Base-by-base conservation (phyloP, 1,284 basidiomycete genomes). In the Cutaneotrichosporon sp. region DNA sequence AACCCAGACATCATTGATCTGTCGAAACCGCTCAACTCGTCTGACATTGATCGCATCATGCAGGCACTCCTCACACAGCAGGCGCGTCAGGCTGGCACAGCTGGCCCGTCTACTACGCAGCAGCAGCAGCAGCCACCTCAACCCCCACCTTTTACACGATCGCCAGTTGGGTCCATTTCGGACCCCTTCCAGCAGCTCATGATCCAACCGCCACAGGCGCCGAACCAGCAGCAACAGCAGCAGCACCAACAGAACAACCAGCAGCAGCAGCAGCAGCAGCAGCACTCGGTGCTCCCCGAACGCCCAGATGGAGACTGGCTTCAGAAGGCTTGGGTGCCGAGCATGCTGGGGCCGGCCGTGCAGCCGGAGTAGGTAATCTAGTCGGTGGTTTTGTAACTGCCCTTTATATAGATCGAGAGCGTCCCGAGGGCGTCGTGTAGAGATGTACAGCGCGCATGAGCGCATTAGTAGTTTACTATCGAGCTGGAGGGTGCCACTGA, bases 21-120 rank as follows among this genome's bases (percentile, higher is more conserved):
- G 8, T 70, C 69, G 4, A 72, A 73, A 55, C 71, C 71, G 4
- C 63, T 73, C 35, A 65, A 73, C 60, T 58, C 69, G 13, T 52
- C 49, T 8, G 67, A 68, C 38, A 58, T 72, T 8, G 62, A 66
- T 38, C 65, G 66, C 30, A 73, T 73, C 44, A 59, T 73, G 47
- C 55, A 61, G 26, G 69, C 69, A 7, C 56, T 73, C 51, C 56
- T 67, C 49, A 56, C 62, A 17, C 69, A 69, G 38, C 62, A 64
- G 44, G 39, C 51, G 15, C 45, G 49, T 13, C 46, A 47, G 33
- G 52, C 44, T 7, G 46, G 44, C 22, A 36, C 38, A 3, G 21
- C 34, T 8, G 44, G 35, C 12, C 37, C 22, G 21, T 35, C 40
- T n/a, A 15, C 40, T n/a, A 15, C 15, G 8, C 36, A n/a, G 38